Conservation (phyloP, 768 basidiomycete species). For the Pulveroboletus sp. region DNA sequence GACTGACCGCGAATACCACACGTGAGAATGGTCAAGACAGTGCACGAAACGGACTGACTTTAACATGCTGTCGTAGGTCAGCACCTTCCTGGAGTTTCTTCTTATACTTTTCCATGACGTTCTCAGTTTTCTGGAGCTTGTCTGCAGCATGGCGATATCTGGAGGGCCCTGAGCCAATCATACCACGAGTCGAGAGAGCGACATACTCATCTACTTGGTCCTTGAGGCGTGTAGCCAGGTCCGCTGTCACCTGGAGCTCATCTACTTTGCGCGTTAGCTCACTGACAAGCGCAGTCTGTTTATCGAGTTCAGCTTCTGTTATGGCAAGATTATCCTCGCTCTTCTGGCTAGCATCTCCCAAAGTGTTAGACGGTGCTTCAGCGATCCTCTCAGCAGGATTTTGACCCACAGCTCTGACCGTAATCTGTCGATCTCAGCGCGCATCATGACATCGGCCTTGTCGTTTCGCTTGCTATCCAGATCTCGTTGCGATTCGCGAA, state of each 20-base stretch:
- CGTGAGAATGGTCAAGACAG: not conserved
- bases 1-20: constrained; percentile 42
- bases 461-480: constrained; percentile 60
- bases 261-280: constrained; percentile 80
- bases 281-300: constrained; percentile 61
- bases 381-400: not conserved
- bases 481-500: constrained; percentile 60
- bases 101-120: constrained; percentile 98
- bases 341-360: constrained; percentile 67
- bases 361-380: constrained; percentile 22
- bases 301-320: constrained; percentile 81
- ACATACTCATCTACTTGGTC: constrained; percentile 91
- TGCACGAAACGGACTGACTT: constrained; percentile 44
- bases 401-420: constrained; percentile 77
- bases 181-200: not conserved
- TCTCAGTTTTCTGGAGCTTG: constrained; percentile 89
- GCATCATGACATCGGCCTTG: constrained; percentile 73
- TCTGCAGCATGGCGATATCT: constrained; percentile 93
- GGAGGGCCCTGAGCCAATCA: not conserved
- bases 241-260: constrained; percentile 75
- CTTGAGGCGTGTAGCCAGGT: constrained; percentile 76
- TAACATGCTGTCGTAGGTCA: constrained; percentile 83
- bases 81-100: constrained; percentile 96
- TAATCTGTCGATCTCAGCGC: constrained; percentile 79
- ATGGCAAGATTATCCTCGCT: constrained; percentile 89